These are phyloP conservation scores for Cryptococcus hybrid DNA, from an alignment of 1,284 basidiomycete species.

Conservation along the genomic window DNA sequence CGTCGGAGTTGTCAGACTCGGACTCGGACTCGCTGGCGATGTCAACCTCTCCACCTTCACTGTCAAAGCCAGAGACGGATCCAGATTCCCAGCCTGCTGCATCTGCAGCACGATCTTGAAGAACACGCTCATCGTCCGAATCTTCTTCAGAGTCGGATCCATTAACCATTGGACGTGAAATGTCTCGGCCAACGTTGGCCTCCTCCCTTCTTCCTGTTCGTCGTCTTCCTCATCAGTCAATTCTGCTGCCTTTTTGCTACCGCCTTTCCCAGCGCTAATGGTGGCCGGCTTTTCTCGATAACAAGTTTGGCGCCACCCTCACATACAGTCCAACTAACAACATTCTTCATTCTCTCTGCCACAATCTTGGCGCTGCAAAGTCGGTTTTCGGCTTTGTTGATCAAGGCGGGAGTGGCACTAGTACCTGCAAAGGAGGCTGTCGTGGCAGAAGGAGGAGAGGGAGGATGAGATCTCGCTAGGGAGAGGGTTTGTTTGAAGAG, in stretches of 20 bases:
- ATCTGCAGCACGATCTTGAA: conserved; percentile 48
- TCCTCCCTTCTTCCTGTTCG: conserved; percentile 14
- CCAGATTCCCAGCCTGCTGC: conserved; percentile 62
- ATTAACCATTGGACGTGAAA: conserved; percentile 2
- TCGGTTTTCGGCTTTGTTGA: conserved; percentile 66
- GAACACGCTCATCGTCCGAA: conserved; percentile 21
- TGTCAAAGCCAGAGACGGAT: conserved; percentile 26
- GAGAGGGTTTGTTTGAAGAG: conserved; percentile 40
- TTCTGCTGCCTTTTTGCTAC: conserved; percentile 15
- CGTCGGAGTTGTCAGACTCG: conserved; percentile 22
- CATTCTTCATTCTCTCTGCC: conserved; percentile 60
- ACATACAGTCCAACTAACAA: conserved; percentile 54
- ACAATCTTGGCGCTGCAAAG: conserved; percentile 73
- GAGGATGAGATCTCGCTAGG: conserved; percentile 47
- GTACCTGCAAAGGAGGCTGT: background rate
- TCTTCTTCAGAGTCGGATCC: conserved; percentile 6
- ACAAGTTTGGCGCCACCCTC: conserved; percentile 43
- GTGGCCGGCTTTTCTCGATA: conserved; percentile 17
- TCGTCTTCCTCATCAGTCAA: conserved; percentile 9
- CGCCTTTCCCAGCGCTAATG: conserved; percentile 1
- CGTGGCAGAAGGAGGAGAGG: conserved; percentile 11
- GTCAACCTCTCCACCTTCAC: conserved; percentile 9
- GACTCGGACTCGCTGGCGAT: conserved; percentile 32
- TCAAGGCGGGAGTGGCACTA: conserved; percentile 24
- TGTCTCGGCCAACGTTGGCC: background rate